Percentiles rank a stretch among this genome's conserved stretches.
These are phyloP conservation scores for Panellus pusillus DNA, from an alignment of 768 basidiomycete genomes.

Conservation along the genomic window DNA sequence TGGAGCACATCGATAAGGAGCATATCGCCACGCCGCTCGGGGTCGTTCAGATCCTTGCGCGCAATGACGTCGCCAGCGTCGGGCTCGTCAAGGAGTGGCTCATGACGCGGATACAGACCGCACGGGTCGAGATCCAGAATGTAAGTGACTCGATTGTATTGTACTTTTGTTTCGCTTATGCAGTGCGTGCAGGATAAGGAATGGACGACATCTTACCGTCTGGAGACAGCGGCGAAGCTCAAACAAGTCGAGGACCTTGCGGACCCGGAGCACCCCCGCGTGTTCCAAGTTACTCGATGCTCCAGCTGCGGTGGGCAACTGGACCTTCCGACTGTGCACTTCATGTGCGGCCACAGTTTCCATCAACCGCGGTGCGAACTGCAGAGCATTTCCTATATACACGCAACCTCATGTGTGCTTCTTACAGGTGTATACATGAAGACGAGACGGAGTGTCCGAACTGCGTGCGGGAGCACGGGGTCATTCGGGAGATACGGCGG, in stretches of 20 bases:
- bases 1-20: conserved; percentile 79
- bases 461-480: conserved; percentile 83
- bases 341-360: conserved; percentile 98
- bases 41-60: conserved; percentile 83
- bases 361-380: conserved; percentile 73
- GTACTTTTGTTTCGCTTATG: conserved; percentile 8
- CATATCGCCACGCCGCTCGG: conserved; percentile 86
- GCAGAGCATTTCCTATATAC: background rate
- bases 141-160: conserved; percentile 44
- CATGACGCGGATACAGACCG: conserved; percentile 71
- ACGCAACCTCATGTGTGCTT: background rate
- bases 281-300: conserved; percentile 95
- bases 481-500: conserved; percentile 85
- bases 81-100: conserved; percentile 93
- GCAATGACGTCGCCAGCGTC: conserved; percentile 88
- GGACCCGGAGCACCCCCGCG: conserved; percentile 74
- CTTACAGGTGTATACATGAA: conserved; percentile 77
- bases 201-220: conserved; percentile 83
- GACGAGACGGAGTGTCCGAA: conserved; percentile 88
- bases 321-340: conserved; percentile 91
- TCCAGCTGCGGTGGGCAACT: conserved; percentile 86
- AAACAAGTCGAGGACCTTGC: conserved; percentile 81
- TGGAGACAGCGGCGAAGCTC: conserved; percentile 78
- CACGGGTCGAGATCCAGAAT: conserved; percentile 74
- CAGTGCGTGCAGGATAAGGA: conserved; percentile 68